These are phyloP conservation scores for Teratosphaeria gauchensis DNA, from an alignment of 2,329 filamentous ascomycete species.

Conservation along the genomic window DNA sequence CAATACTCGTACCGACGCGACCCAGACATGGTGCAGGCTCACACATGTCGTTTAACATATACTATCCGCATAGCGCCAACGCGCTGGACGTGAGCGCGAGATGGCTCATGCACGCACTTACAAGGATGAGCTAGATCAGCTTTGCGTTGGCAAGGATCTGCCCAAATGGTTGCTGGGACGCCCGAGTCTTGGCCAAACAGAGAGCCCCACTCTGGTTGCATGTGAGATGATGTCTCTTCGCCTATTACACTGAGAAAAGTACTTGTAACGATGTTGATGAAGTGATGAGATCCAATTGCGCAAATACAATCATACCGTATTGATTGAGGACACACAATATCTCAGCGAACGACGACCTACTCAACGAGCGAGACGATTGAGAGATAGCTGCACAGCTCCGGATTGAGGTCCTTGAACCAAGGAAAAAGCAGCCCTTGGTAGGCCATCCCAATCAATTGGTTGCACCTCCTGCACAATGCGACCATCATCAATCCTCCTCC, in stretches of 20 bases:
- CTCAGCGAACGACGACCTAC: background rate
- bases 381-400: background rate
- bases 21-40: background rate
- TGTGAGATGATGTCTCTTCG: background rate
- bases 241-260: background rate
- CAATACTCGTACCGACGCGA: background rate
- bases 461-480: background rate
- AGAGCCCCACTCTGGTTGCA: background rate
- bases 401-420: background rate
- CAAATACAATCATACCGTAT: background rate
- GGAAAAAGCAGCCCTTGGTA: background rate
- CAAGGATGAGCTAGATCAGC: background rate
- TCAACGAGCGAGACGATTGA: background rate
- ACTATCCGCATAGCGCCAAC: background rate
- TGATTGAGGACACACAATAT: background rate
- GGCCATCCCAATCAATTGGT: background rate
- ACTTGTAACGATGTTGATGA: background rate
- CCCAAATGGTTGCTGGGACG: background rate
- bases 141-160: background rate
- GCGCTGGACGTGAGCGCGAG: background rate
- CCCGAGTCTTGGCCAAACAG: background rate
- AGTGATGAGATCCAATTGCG: background rate
- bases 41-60: background rate
- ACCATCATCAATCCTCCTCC: conserved; percentile 1
- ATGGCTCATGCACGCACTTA: background rate